A percentile compares a stretch with the other conserved stretches of the same genome.
phyloP scores from a whole-genome alignment of 768 basidiomycete genomes.

The Amanita polypyramis region DNA sequence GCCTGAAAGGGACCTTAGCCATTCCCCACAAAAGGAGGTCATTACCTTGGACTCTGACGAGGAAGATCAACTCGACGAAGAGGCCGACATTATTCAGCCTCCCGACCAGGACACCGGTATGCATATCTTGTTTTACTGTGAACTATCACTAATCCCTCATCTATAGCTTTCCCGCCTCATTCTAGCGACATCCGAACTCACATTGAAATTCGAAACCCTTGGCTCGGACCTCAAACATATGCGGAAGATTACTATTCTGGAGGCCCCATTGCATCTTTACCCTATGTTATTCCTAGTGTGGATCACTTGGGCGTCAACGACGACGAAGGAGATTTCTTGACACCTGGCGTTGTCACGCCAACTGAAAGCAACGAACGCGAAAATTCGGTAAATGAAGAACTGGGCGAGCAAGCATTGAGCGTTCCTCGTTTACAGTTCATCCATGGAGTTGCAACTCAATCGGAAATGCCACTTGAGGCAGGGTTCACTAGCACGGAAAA shows the following conservation, averaged over 20 bases:
- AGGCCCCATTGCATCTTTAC: neutral
- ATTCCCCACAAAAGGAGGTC: slow-evolving; percentile 11
- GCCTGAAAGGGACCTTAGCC: neutral
- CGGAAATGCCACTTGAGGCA: neutral
- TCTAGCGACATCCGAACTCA: slow-evolving; percentile 2
- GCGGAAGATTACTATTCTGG: slow-evolving; percentile 26
- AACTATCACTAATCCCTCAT: slow-evolving; percentile 7
- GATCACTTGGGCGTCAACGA: slow-evolving; percentile 11
- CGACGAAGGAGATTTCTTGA: slow-evolving; percentile 16
- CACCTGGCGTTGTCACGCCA: slow-evolving; percentile 17
- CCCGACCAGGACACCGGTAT: slow-evolving; percentile 21
- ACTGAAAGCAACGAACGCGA: slow-evolving; percentile 11
- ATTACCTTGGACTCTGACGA: slow-evolving; percentile 15
- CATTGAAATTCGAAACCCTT: slow-evolving; percentile 24
- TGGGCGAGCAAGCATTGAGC: neutral
- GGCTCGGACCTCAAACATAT: slow-evolving; percentile 22
- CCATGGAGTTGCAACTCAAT: neutral
- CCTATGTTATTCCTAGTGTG: neutral
- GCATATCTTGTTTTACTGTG: slow-evolving; percentile 9
- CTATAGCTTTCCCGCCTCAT: slow-evolving; percentile 16
- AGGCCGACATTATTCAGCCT: slow-evolving; percentile 22
- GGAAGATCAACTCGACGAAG: slow-evolving; percentile 9
- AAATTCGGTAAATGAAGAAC: slow-evolving; percentile 7
- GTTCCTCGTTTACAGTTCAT: slow-evolving; percentile 1
- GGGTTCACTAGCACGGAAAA: neutral